Evolutionary conservation across 257 asterid genomes (phyloP).

Genomic region (Lantana camara): DNA sequence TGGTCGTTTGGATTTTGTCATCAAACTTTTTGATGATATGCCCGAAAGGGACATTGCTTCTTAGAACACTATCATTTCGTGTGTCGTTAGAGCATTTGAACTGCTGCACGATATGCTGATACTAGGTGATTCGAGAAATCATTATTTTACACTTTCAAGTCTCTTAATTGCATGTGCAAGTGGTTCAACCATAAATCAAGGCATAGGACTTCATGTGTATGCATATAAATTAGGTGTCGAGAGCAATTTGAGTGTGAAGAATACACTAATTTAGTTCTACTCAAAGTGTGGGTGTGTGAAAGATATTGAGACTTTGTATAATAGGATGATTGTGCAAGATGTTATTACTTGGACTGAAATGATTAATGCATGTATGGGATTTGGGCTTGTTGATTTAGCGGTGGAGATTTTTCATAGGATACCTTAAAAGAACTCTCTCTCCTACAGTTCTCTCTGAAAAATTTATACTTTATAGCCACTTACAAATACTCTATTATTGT

Average conservation of each 20-base stretch:
- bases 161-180: conserved; percentile 62
- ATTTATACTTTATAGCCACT: too few species aligned
- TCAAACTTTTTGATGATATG: conserved; percentile 64
- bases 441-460: conserved; percentile 75
- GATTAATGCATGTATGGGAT: conserved; percentile 78
- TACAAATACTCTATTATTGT: too few species aligned
- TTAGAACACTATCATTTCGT: conserved; percentile 83
- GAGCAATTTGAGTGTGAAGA: conserved; percentile 68
- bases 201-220: conserved; percentile 62
- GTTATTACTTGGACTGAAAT: conserved; percentile 77
- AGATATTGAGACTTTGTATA: conserved; percentile 59
- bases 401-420: conserved; percentile 51
- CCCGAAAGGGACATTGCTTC: conserved; percentile 64
- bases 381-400: conserved; percentile 65
- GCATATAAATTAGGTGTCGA: conserved; percentile 64
- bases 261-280: conserved; percentile 76
- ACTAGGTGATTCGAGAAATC: conserved; percentile 42
- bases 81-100: conserved; percentile 63
- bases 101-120: conserved; percentile 48
- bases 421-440: conserved; percentile 66
- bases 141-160: conserved; percentile 73
- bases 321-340: conserved; percentile 59
- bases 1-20: conserved; percentile 45
- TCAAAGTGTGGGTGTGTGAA: conserved; percentile 60
- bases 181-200: conserved; percentile 41